These are phyloP conservation scores for Leccinum fibrillosum DNA, from an alignment of 768 basidiomycete species.

Conservation along the genomic window DNA sequence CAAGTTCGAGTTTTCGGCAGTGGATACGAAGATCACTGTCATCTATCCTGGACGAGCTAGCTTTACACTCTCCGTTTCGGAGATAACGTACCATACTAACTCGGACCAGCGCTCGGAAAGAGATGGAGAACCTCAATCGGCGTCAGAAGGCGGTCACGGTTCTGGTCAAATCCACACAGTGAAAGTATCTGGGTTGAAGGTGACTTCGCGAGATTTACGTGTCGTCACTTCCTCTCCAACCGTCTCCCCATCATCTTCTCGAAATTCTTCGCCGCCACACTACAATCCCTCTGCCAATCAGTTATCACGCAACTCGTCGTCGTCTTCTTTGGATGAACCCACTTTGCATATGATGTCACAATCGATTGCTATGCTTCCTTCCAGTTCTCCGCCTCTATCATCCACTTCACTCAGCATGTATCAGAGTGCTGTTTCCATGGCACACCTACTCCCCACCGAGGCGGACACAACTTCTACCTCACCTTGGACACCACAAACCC, in stretches of 20 bases:
- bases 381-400: conserved; percentile 40
- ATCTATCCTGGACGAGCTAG: conserved; percentile 62
- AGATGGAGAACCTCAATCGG: conserved; percentile 27
- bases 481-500: background rate
- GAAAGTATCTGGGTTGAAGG: conserved; percentile 51
- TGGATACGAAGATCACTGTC: conserved; percentile 64
- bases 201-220: conserved; percentile 49
- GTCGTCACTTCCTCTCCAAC: conserved; percentile 16
- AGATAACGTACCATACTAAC: conserved; percentile 55
- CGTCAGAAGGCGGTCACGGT: conserved; percentile 9
- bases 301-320: conserved; percentile 49
- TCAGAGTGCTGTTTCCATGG: conserved; percentile 61
- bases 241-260: conserved; percentile 1
- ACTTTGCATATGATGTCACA: conserved; percentile 69
- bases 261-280: conserved; percentile 6
- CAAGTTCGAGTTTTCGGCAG: conserved; percentile 73
- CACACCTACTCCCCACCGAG: conserved; percentile 1
- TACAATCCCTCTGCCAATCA: conserved; percentile 1
- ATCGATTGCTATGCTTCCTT: conserved; percentile 63
- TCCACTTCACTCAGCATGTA: conserved; percentile 71
- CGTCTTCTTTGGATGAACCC: conserved; percentile 64
- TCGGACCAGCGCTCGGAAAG: conserved; percentile 3
- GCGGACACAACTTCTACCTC: background rate
- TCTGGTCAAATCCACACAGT: conserved; percentile 44
- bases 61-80: conserved; percentile 55